Evolutionary conservation across 2,329 filamentous ascomycete species (phyloP).

Genomic region (Leptosphaerulina australis): DNA sequence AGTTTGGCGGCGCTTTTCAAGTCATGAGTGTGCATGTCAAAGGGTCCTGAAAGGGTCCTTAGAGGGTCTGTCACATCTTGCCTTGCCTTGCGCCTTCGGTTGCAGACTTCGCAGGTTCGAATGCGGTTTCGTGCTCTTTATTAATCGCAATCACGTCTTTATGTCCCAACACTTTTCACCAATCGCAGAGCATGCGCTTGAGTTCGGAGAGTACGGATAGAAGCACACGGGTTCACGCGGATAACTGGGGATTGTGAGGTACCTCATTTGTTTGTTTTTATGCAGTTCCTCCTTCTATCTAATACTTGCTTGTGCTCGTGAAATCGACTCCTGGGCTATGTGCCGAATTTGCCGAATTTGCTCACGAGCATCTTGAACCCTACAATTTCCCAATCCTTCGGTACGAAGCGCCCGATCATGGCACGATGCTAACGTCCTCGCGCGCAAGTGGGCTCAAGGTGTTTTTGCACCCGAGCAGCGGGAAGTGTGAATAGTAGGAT

Average conservation of each 20-base stretch:
- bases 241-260: slow-evolving; percentile 14
- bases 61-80: slow-evolving; percentile 1
- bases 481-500: neutral
- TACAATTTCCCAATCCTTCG: slow-evolving; percentile 9
- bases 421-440: slow-evolving; percentile 5
- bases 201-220: neutral
- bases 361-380: slow-evolving; percentile 16
- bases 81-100: neutral
- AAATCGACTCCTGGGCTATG: slow-evolving; percentile 1
- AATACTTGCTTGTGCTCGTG: slow-evolving; percentile 16
- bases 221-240: slow-evolving; percentile 8
- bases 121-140: neutral
- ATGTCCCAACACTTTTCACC: neutral
- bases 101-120: neutral
- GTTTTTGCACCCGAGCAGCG: neutral
- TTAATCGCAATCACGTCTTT: neutral
- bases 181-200: neutral
- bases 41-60: neutral
- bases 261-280: slow-evolving; percentile 24
- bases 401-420: slow-evolving; percentile 12
- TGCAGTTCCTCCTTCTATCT: slow-evolving; percentile 18
- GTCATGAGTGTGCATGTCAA: neutral
- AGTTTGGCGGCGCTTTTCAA: neutral
- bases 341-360: slow-evolving; percentile 8
- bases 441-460: slow-evolving; percentile 4